Percentiles rank a stretch among this genome's conserved stretches.
phyloP scores from a whole-genome alignment of 1,139 yeast genomes.

The Magnusiomyces sp. region DNA sequence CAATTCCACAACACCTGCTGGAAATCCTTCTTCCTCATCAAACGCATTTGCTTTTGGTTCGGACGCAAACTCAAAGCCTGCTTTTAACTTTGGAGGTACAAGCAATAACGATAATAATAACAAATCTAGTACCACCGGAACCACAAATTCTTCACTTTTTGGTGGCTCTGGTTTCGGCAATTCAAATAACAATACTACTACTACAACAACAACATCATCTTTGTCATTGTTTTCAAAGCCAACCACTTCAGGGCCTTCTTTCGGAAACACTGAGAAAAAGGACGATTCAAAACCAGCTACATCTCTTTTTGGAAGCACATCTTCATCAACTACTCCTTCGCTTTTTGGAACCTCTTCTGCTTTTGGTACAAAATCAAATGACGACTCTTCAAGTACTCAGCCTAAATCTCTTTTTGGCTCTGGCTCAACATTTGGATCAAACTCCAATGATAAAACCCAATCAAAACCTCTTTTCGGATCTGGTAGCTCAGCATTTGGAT shows the following conservation, averaged over 20 bases:
- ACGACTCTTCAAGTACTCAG: too few relatives aligned
- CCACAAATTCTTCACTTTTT: background rate
- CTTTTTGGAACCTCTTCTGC: slow-evolving; percentile 1
- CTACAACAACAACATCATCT: too few relatives aligned
- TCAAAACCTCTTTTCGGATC: too few relatives aligned
- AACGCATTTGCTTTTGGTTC: too few relatives aligned
- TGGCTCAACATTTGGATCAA: slow-evolving; percentile 14
- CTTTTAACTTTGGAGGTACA: background rate
- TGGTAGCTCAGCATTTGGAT: too few relatives aligned
- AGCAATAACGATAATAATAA: background rate
- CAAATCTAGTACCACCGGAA: background rate
- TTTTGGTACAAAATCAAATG: background rate
- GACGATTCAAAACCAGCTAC: background rate
- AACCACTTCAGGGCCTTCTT: too few relatives aligned
- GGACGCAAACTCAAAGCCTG: too few relatives aligned
- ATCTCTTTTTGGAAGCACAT: background rate
- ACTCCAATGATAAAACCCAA: too few relatives aligned
- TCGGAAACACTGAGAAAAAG: too few relatives aligned
- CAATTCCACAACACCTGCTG: too few relatives aligned
- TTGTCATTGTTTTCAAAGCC: too few relatives aligned
- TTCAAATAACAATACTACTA: background rate
- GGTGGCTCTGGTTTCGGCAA: background rate
- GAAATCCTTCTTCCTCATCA: too few relatives aligned
- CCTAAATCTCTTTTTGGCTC: slow-evolving; percentile 15
- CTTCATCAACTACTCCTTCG: slow-evolving; percentile 10